A percentile compares a stretch with the other conserved stretches of the same genome.
These are phyloP conservation scores for Lentinula raphanica DNA, from an alignment of 768 basidiomycete species.

Conservation along the genomic window DNA sequence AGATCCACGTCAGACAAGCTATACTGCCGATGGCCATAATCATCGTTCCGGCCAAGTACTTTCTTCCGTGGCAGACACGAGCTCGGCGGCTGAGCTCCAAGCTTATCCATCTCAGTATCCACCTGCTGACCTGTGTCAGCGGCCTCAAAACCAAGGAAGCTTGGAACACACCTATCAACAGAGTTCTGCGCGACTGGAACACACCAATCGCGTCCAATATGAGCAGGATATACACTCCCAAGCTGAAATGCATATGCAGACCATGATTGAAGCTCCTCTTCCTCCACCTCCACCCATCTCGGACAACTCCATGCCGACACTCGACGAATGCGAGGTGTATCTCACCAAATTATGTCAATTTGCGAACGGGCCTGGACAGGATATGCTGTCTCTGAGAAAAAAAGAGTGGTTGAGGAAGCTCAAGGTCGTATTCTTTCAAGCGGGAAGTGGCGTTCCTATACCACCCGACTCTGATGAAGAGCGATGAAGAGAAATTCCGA, in stretches of 20 bases:
- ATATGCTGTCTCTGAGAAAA: not conserved
- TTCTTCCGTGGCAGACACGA: not conserved
- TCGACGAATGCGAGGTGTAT: not conserved
- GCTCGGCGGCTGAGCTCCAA: not conserved
- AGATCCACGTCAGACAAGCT: not conserved
- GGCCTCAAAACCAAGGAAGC: not conserved
- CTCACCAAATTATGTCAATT: not conserved
- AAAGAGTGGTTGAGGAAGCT: conserved; percentile 1
- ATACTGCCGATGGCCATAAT: not conserved
- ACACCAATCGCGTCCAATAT: not conserved
- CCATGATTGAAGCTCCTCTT: not conserved
- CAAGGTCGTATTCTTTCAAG: conserved; percentile 2
- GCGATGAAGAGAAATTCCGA: no score
- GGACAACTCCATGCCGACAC: not conserved
- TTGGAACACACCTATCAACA: not conserved
- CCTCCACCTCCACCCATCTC: conserved; percentile 4
- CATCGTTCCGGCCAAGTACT: no score
- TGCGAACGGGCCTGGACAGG: not conserved
- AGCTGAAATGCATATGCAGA: not conserved
- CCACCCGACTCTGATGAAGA: conserved; percentile 2
- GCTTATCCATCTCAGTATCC: not conserved
- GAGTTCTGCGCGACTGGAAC: not conserved
- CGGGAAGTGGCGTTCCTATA: conserved; percentile 4
- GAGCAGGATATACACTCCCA: not conserved
- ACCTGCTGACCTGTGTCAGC: not conserved